phyloP scores from a whole-genome alignment of 805 yeast species.

The Ogataea parapolymorpha region DNA sequence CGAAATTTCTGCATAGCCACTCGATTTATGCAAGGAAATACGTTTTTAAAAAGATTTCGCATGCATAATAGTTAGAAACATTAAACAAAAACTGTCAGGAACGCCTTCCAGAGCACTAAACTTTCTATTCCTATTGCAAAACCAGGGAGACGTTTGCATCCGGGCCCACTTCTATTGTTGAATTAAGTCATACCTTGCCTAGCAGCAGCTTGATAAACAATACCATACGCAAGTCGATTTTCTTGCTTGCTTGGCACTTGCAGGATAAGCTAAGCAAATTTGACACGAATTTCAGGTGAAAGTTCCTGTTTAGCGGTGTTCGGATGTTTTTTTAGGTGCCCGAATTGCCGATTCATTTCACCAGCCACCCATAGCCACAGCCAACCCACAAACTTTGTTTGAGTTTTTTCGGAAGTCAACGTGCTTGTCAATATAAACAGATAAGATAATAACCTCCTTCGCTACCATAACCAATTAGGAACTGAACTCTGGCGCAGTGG shows the following conservation, averaged over 20 bases:
- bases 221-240: neutral
- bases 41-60: neutral
- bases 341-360: neutral
- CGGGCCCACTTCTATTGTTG: neutral
- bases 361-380: conserved; percentile 3
- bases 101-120: neutral
- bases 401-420: conserved; percentile 9
- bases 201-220: neutral
- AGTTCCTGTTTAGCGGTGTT: too few species aligned
- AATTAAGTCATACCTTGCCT: neutral
- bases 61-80: conserved; percentile 1
- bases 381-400: conserved; percentile 1
- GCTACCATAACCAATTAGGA: neutral
- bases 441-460: neutral
- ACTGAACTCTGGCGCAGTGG: neutral
- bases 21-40: neutral
- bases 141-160: neutral
- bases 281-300: neutral
- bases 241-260: neutral
- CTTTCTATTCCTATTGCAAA: neutral
- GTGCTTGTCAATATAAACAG: conserved; percentile 7
- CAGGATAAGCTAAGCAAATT: neutral
- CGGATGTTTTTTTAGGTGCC: neutral
- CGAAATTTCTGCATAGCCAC: neutral
- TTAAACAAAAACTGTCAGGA: neutral